Percentiles rank a stretch among this genome's conserved stretches.
phyloP scores from a whole-genome alignment of 139 green algal species.

The Protoeuglena noctilucae region DNA sequence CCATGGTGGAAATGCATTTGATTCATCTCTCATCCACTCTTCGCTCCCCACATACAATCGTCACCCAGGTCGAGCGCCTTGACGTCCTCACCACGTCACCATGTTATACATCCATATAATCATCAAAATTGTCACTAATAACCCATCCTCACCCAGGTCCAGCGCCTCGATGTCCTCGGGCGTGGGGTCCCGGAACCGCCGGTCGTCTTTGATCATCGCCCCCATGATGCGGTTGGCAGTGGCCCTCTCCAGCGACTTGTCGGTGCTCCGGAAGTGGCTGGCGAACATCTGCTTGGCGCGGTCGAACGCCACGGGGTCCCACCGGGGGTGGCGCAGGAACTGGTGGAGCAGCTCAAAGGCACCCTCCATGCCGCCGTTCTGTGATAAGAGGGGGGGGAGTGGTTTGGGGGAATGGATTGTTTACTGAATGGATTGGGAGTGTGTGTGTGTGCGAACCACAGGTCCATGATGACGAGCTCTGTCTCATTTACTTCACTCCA shows the following conservation, averaged over 20 bases:
- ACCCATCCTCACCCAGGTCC: slow-evolving; percentile 42
- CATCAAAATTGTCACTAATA: too few relatives aligned
- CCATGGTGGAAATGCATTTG: too few relatives aligned
- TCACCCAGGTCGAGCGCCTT: too few relatives aligned
- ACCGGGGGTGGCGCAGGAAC: slow-evolving; percentile 33
- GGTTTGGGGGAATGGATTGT: not conserved
- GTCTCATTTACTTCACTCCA: slow-evolving; percentile 1
- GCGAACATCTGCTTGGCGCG: slow-evolving; percentile 64
- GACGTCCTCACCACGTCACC: too few relatives aligned
- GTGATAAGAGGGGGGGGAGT: not conserved
- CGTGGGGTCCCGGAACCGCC: slow-evolving; percentile 59
- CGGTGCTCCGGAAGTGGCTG: slow-evolving; percentile 43
- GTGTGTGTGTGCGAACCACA: too few relatives aligned
- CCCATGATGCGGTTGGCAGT: slow-evolving; percentile 60
- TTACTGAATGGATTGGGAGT: too few relatives aligned
- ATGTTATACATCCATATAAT: too few relatives aligned
- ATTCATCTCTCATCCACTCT: too few relatives aligned
- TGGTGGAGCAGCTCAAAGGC: slow-evolving; percentile 44
- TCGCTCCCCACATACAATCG: too few relatives aligned
- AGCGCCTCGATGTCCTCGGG: slow-evolving; percentile 71
- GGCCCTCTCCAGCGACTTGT: slow-evolving; percentile 73
- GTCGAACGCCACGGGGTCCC: slow-evolving; percentile 47
- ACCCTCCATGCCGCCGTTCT: slow-evolving; percentile 8
- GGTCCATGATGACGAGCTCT: not conserved
- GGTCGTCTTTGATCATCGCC: slow-evolving; percentile 65